These are phyloP conservation scores for Nothophoma quercina DNA, from an alignment of 2,329 filamentous ascomycete genomes.

Conservation along the genomic window DNA sequence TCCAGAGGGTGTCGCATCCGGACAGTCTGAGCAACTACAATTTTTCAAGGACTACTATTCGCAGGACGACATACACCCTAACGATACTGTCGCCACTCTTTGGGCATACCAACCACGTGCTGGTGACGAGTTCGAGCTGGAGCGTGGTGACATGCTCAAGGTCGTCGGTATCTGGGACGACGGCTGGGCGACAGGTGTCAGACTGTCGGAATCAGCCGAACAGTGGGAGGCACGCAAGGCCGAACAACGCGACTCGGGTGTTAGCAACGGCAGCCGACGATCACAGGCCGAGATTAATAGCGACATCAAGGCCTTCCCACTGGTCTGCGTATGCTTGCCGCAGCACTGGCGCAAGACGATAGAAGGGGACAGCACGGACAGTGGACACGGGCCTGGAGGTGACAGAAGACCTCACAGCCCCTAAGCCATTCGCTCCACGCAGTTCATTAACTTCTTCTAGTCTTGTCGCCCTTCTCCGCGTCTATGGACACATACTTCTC, in stretches of 20 bases:
- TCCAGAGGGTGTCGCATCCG: conserved; percentile 80
- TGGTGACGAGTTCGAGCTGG: conserved; percentile 89
- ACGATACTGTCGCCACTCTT: conserved; percentile 86
- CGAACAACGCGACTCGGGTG: conserved; percentile 88
- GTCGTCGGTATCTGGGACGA: conserved; percentile 99
- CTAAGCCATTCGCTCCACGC: conserved; percentile 23
- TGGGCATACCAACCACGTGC: conserved; percentile 98
- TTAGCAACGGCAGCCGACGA: conserved; percentile 75
- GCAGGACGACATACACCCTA: conserved; percentile 91
- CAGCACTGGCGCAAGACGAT: conserved; percentile 98
- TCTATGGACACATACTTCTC: conserved; percentile 20
- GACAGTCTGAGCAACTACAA: conserved; percentile 92
- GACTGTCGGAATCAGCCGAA: conserved; percentile 82
- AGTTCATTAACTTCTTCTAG: conserved; percentile 40
- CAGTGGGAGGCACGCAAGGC: conserved; percentile 83
- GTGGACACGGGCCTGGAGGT: conserved; percentile 44
- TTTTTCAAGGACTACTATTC: conserved; percentile 99
- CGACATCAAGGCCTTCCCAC: conserved; percentile 96
- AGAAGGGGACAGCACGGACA: conserved; percentile 72
- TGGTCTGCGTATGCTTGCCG: conserved; percentile 94
- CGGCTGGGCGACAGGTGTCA: conserved; percentile 94
- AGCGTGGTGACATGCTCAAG: conserved; percentile 97
- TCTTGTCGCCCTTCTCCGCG: conserved; percentile 29
- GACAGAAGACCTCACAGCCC: conserved; percentile 43
- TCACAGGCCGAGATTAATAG: conserved; percentile 57